Percentiles rank a stretch among this genome's conserved stretches.
Conservation (phyloP, 306 rosid genomes). For the Morella rubra region DNA sequence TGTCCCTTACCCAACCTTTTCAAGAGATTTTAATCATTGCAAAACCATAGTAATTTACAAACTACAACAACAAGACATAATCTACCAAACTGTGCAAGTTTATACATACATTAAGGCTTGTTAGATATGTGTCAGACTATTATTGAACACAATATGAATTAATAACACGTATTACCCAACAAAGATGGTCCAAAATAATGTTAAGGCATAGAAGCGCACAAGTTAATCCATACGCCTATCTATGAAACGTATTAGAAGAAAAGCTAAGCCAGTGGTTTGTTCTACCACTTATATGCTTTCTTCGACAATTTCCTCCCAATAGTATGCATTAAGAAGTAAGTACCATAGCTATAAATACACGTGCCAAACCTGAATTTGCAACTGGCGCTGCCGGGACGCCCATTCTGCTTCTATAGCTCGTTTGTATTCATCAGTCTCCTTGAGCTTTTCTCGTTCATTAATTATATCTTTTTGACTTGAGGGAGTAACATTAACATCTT, state of each 20-base stretch:
- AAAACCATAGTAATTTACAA: neutral
- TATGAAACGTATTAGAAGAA: neutral
- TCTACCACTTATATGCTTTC: neutral
- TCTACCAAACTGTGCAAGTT: neutral
- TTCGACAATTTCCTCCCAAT: neutral
- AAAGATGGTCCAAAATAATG: neutral
- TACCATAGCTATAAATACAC: constrained; percentile 3
- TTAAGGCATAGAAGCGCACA: neutral
- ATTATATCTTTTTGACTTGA: constrained; percentile 42
- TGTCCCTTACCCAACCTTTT: neutral
- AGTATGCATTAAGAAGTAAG: neutral
- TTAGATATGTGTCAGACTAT: neutral
- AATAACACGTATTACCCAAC: neutral
- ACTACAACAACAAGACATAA: neutral
- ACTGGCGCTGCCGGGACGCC: constrained; percentile 78
- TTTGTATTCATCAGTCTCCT: constrained; percentile 86
- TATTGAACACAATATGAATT: neutral
- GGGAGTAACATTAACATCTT: constrained; percentile 26
- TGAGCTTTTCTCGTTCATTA: constrained; percentile 70
- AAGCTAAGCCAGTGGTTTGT: neutral
- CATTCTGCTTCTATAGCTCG: constrained; percentile 79
- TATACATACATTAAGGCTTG: neutral
- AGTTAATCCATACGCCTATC: neutral
- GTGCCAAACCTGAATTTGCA: constrained; percentile 75
- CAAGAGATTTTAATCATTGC: neutral